Base-by-base conservation (phyloP, 2,329 filamentous ascomycete genomes). In the Beauveria rudraprayagi region DNA sequence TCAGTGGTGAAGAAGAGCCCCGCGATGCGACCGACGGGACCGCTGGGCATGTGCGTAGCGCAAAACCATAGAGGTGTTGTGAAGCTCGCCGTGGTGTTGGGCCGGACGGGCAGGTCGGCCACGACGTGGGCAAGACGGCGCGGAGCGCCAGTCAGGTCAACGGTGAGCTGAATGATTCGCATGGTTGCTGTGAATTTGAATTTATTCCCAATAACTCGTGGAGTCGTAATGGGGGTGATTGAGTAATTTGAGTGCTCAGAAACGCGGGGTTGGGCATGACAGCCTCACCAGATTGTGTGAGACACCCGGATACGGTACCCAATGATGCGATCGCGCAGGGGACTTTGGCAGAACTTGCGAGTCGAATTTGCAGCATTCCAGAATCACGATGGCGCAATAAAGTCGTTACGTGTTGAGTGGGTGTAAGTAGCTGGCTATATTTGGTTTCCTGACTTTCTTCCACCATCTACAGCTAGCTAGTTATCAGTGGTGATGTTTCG, bases 11-110 rank as follows among this genome's bases (percentile, higher is more conserved):
- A 63, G n/a, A 26, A 30, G 11, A 63, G 53, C 7, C 57, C 57
- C 5, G 57, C 57, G 28, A 63, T 61, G 19, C 46, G 22, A 8
- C 19, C 37, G 37, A 57, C 53, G 2, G 61, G 61, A 22, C 61
- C 61, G 19, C 41, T 61, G 46, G 43, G 26, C 19, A 34, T 41
- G 47, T 63, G 58, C 3, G 57, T 26, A 11, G 56, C 57, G 28
- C 55, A 58, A 9, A 58, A 34, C 61, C 61, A 63, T 7, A 63
- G 34, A 10, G 61, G 61, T 34, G 61, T 63, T 9, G 58, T 61
- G 34, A 63, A 61, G 30, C 28, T 53, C 4, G 58, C 61, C 17
- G 47, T 46, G 28, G 22, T 46, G 30, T 19, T 41, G 9, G 61
- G 47, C 37, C 24, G 44, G 1, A 63, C 61, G 3, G 61, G 61